These are phyloP conservation scores for Paradendryphiella salina DNA, from an alignment of 2,329 filamentous ascomycete species.

Conservation along the genomic window DNA sequence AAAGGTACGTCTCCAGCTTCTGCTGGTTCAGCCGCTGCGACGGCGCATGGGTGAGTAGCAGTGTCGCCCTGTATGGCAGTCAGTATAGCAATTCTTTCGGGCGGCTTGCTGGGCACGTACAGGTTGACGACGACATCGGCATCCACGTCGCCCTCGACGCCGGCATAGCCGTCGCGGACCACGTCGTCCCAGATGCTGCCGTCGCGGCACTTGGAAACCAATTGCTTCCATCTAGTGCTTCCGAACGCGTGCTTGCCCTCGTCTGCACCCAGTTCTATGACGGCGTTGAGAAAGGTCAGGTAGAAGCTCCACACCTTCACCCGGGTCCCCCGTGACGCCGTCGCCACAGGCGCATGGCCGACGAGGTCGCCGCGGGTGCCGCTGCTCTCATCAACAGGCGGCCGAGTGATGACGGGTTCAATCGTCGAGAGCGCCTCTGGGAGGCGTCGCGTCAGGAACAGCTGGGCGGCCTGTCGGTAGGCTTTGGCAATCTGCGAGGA, in stretches of 20 bases:
- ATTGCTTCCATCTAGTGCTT: constrained; percentile 76
- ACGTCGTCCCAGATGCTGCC: constrained; percentile 96
- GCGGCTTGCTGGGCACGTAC: constrained; percentile 53
- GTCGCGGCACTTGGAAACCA: constrained; percentile 83
- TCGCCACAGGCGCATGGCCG: constrained; percentile 70
- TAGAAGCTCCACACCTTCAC: constrained; percentile 99
- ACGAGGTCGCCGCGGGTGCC: constrained; percentile 29
- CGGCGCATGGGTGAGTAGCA: constrained; percentile 86
- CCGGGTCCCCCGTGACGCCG: constrained; percentile 76
- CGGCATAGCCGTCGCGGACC: constrained; percentile 82
- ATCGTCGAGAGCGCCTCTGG: constrained; percentile 87
- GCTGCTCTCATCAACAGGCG: constrained; percentile 35
- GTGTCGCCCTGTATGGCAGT: constrained; percentile 67
- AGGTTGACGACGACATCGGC: constrained; percentile 90
- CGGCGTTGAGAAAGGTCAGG: constrained; percentile 86
- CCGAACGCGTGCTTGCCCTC: constrained; percentile 91
- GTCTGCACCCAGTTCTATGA: constrained; percentile 84
- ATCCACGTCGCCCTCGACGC: constrained; percentile 86
- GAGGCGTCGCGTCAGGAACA: constrained; percentile 91
- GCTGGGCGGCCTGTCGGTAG: constrained; percentile 89
- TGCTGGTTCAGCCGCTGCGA: constrained; percentile 83
- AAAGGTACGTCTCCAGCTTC: constrained; percentile 85
- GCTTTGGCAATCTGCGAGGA: constrained; percentile 81
- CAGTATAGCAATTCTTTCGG: background rate
- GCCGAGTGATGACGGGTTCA: constrained; percentile 74